Conservation (phyloP, 352 stramenopile species). For the Hyaloperonospora brassicae region DNA sequence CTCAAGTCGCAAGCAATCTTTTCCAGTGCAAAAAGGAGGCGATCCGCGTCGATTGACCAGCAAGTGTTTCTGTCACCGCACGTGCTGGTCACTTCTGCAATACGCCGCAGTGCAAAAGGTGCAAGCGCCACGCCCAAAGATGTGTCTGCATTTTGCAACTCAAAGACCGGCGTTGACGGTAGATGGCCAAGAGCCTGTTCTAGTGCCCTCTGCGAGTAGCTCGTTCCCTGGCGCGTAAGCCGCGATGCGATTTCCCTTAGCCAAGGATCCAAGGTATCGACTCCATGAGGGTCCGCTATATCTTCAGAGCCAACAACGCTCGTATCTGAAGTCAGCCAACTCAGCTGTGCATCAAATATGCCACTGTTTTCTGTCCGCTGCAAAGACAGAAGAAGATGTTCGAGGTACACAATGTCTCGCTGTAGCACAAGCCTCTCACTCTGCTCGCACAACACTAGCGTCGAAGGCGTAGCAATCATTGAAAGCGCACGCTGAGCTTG, state of each 20-base stretch:
- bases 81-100: constrained; percentile 40
- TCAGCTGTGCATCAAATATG: constrained; percentile 25
- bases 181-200: constrained; percentile 40
- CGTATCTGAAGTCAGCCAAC: constrained; percentile 20
- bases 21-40: constrained; percentile 53
- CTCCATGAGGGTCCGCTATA: background rate
- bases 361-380: constrained; percentile 9
- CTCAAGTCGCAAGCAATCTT: constrained; percentile 30
- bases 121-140: constrained; percentile 30
- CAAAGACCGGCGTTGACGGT: constrained; percentile 46
- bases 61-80: constrained; percentile 7
- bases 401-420: constrained; percentile 52
- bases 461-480: constrained; percentile 28
- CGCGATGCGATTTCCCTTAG: constrained; percentile 29
- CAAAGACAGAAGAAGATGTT: constrained; percentile 43
- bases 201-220: constrained; percentile 30
- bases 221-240: constrained; percentile 8
- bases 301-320: constrained; percentile 3
- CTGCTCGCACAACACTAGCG: constrained; percentile 51
- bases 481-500: constrained; percentile 35
- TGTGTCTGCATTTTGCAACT: constrained; percentile 7
- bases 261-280: constrained; percentile 19
- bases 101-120: constrained; percentile 50
- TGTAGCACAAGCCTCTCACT: constrained; percentile 44
- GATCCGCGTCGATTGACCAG: constrained; percentile 36